Conservation (phyloP, 2,329 filamentous ascomycete species). For the Zarea fungicola region DNA sequence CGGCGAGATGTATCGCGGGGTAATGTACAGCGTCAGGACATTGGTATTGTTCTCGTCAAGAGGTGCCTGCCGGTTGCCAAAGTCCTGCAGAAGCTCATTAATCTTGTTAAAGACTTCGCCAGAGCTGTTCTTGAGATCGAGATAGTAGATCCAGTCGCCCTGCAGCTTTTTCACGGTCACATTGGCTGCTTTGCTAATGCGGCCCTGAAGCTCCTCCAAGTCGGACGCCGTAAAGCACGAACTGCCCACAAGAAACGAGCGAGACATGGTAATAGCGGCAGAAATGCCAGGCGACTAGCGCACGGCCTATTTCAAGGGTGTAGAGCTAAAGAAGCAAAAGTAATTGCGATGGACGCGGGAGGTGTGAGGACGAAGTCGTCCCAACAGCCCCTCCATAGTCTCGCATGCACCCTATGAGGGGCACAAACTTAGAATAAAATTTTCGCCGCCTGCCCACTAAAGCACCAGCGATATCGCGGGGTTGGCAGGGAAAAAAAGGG, state of each 20-base stretch:
- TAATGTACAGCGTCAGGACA: slow-evolving; percentile 62
- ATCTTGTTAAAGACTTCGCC: slow-evolving; percentile 39
- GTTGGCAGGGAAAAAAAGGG: slow-evolving; percentile 5
- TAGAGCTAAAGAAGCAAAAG: slow-evolving; percentile 7
- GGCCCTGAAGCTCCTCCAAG: slow-evolving; percentile 39
- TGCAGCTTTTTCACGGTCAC: slow-evolving; percentile 43
- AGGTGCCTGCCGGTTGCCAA: slow-evolving; percentile 24
- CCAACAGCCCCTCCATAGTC: slow-evolving; percentile 4
- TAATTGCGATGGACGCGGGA: slow-evolving; percentile 1
- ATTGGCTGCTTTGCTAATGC: slow-evolving; percentile 38
- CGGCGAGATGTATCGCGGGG: slow-evolving; percentile 82
- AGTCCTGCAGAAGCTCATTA: slow-evolving; percentile 41
- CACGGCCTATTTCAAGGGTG: slow-evolving; percentile 6
- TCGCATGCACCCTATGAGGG: slow-evolving; percentile 5
- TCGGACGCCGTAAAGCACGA: slow-evolving; percentile 46
- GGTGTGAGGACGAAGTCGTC: not conserved
- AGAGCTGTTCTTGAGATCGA: slow-evolving; percentile 50
- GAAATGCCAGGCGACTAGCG: slow-evolving; percentile 8
- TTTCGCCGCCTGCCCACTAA: slow-evolving; percentile 6
- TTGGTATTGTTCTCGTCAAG: slow-evolving; percentile 37
- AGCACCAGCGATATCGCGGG: slow-evolving; percentile 6
- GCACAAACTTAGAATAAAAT: slow-evolving; percentile 7
- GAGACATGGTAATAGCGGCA: slow-evolving; percentile 24
- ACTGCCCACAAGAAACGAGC: slow-evolving; percentile 34
- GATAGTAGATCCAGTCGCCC: slow-evolving; percentile 61